Base-by-base conservation (phyloP, 2,329 filamentous ascomycete genomes). In the Aspergillus pseudotamarii region DNA sequence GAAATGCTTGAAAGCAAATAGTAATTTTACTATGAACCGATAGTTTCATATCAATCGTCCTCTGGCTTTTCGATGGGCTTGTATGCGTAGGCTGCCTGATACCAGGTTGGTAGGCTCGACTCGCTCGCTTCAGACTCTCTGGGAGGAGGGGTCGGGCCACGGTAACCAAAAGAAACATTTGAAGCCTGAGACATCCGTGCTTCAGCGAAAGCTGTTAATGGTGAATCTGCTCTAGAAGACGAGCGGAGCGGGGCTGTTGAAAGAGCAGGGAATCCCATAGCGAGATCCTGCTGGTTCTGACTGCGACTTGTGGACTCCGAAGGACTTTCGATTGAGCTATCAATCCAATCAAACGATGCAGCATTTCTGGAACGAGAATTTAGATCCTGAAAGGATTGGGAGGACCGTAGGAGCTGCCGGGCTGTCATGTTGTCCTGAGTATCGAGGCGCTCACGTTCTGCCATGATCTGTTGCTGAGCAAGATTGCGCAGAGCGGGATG, bases 401-500 rank as follows among this genome's bases (percentile, higher is more conserved):
- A 51, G 48, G 48, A 51, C 32, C 48, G 26, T 9, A 51, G 28
- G 48, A 30, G 48, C 26, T 51, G 48, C 3, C n/a, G n/a, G 19
- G 16, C 4, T 4, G 48, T 51, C 48, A 51, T 30, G 4, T 26
- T 30, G 1, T 19, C 5, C 26, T 32, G 48, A 2, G 3, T n/a
- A 14, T 28, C 16, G 45, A 48, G 45, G 3, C 56, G 64, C 43
- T 66, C 64, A 11, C 66, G 64, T 32, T 64, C 64, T n/a, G 41
- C 61, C 61, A 67, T 64, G 32, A 64, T 59, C 58, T 61, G 61
- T 19, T 56, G 61, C 55, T 66, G 64, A 12, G 19, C 45, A 8
- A 34, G n/a, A 43, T 53, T 63, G 30, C 66, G 61, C 12, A 67
- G 41, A 11, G 64, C 64, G 8, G 66, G 66, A 57, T 68, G 66